Evolutionary conservation across 345 rosid species (phyloP), one percentile per base, ranked within the genome.

Genomic region (Eucalyptus marginata): DNA sequence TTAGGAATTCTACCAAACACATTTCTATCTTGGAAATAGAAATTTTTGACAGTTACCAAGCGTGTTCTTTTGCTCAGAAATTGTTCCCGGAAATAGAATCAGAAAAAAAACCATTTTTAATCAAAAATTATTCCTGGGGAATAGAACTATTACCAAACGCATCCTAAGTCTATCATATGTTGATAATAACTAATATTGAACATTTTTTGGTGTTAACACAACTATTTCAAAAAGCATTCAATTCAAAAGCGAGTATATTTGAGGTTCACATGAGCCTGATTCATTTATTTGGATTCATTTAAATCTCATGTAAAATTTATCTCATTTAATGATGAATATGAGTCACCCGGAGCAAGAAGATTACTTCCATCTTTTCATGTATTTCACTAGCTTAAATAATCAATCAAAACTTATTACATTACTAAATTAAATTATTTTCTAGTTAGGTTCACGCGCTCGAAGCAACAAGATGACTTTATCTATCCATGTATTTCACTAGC

Each of bases 51-150:
- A 13, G 14, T 49, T 49, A 49, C 15, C 1, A 49, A 49, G 15
- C 2, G 1, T 4, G 15, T 13, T 13, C 2, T 49, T 49, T 49
- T 49, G 15, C 5, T 49, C 5, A 49, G 0, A 14, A 14, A 50
- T 50, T 14, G 0, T 50, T 50, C 3, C 6, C 7, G 0, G 18
- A 1, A 50, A 15, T 50, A 15, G 1, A 50, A 50, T 50, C 1
- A 15, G 17, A 36, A 40, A 50, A 50, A 50, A 14, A 50, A 50
- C 3, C 52, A 50, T 50, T 50, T 50, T 50, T 50, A 2, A 50
- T 50, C 3, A 50, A 14, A 50, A 14, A 50, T 14, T 50, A 49
- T 50, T 14, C 7, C 2, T 2, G 3, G 3, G 3, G 17, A 50
- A 50, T 50, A 50, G 16, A 49, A 50, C 15, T 50, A 0, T 50